Percentiles rank a stretch among this genome's conserved stretches.
Conservation (phyloP, 768 basidiomycete genomes). For the Tulasnella sp. region DNA sequence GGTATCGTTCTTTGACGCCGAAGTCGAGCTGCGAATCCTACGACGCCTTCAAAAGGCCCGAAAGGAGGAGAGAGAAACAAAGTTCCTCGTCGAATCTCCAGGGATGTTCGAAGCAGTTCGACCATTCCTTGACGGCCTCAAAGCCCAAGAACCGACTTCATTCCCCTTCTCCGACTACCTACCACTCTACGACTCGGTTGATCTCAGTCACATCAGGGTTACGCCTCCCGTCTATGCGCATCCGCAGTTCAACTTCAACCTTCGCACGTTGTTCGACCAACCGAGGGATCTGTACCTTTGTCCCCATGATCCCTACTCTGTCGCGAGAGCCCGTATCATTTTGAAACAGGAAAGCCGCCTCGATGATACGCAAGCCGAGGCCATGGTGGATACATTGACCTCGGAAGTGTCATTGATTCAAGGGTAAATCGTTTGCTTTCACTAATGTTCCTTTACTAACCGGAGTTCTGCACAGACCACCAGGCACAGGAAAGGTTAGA, state of each 20-base stretch:
- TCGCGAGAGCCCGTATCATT: constrained; percentile 52
- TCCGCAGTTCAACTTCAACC: constrained; percentile 61
- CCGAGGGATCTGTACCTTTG: constrained; percentile 50
- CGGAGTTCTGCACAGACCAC: constrained; percentile 62
- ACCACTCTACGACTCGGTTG: constrained; percentile 46
- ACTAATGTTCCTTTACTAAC: neutral
- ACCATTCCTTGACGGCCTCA: constrained; percentile 67
- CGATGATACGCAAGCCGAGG: constrained; percentile 72
- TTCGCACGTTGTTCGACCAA: constrained; percentile 57
- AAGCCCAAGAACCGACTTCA: constrained; percentile 55
- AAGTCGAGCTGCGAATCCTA: constrained; percentile 53
- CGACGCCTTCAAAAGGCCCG: constrained; percentile 18
- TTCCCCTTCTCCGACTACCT: constrained; percentile 62
- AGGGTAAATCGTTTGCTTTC: constrained; percentile 52
- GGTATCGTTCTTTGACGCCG: constrained; percentile 66
- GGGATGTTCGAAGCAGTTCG: constrained; percentile 70
- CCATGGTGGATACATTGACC: constrained; percentile 63
- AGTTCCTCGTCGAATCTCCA: constrained; percentile 60
- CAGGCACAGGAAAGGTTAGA: constrained; percentile 74
- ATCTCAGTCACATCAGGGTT: constrained; percentile 43
- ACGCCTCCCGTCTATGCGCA: constrained; percentile 60
- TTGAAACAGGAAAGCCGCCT: constrained; percentile 55
- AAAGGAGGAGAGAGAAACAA: neutral
- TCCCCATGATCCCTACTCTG: constrained; percentile 47
- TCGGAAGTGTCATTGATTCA: constrained; percentile 70